Evolutionary conservation across 176 grass and related monocot genomes (phyloP).

Genomic region (Aechmea fasciata): DNA sequence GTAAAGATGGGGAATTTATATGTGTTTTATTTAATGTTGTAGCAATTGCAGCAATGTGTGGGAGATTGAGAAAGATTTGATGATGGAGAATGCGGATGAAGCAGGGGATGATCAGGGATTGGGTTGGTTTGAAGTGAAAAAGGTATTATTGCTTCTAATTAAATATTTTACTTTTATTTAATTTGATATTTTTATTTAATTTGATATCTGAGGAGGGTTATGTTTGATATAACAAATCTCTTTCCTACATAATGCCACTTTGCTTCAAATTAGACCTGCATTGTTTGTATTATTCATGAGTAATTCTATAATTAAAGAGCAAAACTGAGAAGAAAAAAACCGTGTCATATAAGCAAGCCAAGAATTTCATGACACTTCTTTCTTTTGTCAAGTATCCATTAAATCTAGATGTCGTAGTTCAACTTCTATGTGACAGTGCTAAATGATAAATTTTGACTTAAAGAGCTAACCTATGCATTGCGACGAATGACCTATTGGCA

Average conservation of each 20-base stretch:
- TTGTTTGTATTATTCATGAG: neutral
- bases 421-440: neutral
- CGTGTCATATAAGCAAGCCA: neutral
- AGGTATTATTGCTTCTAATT: conserved; percentile 26
- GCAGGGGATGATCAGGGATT: conserved; percentile 67
- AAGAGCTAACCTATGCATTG: conserved; percentile 5
- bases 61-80: conserved; percentile 2
- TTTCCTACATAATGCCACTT: no score
- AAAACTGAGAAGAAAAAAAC: neutral
- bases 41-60: conserved; percentile 10
- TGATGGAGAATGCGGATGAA: conserved; percentile 50
- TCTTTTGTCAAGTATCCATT: neutral
- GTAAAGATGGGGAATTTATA: neutral
- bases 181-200: neutral
- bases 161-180: neutral
- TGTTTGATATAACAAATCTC: no score
- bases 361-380: neutral
- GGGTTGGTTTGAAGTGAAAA: conserved; percentile 95
- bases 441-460: neutral
- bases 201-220: neutral
- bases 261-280: neutral
- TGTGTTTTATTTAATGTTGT: neutral
- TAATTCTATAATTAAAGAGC: neutral
- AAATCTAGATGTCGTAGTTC: neutral
- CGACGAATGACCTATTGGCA: neutral